Evolutionary conservation across 192 early-diverging fungal species (phyloP), one percentile per base, ranked within the genome.

Genomic region (Coemansia sp.): DNA sequence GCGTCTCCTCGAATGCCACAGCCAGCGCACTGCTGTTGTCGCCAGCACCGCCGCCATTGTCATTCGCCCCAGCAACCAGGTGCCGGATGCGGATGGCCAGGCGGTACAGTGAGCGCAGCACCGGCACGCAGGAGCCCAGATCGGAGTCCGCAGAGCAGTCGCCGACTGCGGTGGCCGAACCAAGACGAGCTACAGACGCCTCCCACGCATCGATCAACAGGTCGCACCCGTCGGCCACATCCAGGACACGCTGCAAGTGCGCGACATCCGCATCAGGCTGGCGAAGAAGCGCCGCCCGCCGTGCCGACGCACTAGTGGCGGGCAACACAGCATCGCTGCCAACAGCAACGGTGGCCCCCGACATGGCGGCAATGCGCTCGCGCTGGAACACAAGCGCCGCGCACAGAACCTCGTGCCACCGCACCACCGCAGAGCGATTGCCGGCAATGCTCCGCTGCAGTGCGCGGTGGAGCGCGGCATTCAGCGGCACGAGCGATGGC

Each of bases 1-100:
- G 79, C 56, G 67, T 67, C n/a, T 19, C 42, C 53, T 76, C 79
- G n/a, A 82, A 70, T 6, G 74, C 79, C 47, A 82, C 79, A 1
- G 79, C 79, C 15, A 76, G 65, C 48, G 70, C 75, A 44, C 79
- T 82, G n/a, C 63, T 60, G 13, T 58, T 42, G 15, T 45, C 67
- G n/a, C 48, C 32, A 32, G 67, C 75, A 44, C 79, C 76, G n/a
- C 63, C 58, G 13, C 63, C 42, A 11, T 45, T 64, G 26, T 39
- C 70, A 0, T 57, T 37, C 19, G 65, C 71, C 9, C 18, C n/a
- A 9, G 61, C 48, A 9, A 80, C 44, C 38, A 81, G 60, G 19
- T 6, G 15, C 23, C 72, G 57, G 9, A 76, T 54, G n/a, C 65
- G 64, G n/a, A 12, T 9, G 8, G 50, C 53, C 57, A 75, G 50